These are phyloP conservation scores for Allodekkera sacchari DNA, from an alignment of 805 yeast genomes.

Conservation along the genomic window DNA sequence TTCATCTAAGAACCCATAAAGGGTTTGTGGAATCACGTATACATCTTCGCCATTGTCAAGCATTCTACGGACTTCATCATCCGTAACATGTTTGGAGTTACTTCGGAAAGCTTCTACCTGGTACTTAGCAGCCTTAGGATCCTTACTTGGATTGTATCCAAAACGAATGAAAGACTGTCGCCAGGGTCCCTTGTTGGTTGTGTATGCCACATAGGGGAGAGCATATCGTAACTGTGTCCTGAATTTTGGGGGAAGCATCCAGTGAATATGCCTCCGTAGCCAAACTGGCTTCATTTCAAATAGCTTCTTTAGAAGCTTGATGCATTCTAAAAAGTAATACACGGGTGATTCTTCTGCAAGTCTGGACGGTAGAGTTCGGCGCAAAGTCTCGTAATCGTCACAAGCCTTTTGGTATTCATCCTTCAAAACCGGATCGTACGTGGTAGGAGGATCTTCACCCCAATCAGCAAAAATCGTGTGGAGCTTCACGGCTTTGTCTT, in stretches of 20 bases:
- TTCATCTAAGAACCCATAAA: constrained; percentile 12
- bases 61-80: constrained; percentile 16
- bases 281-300: constrained; percentile 76
- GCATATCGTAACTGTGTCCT: constrained; percentile 56
- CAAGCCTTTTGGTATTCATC: constrained; percentile 31
- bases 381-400: constrained; percentile 27
- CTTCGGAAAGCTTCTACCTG: constrained; percentile 81
- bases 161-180: constrained; percentile 72
- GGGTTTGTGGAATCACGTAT: constrained; percentile 19
- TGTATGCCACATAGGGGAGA: constrained; percentile 74
- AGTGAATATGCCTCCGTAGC: constrained; percentile 66
- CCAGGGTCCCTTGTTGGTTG: constrained; percentile 91
- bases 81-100: constrained; percentile 22
- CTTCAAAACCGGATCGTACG: constrained; percentile 42
- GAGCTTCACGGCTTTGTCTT: constrained; percentile 39
- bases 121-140: constrained; percentile 46
- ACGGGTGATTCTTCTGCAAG: constrained; percentile 20
- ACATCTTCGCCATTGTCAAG: constrained; percentile 16
- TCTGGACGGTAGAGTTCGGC: constrained; percentile 13
- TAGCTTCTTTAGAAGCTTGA: constrained; percentile 33
- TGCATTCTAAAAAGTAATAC: constrained; percentile 33
- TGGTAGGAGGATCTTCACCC: constrained; percentile 37
- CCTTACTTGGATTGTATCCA: constrained; percentile 69
- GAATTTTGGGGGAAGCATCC: constrained; percentile 40
- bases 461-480: constrained; percentile 46